Evolutionary conservation across 2,329 filamentous ascomycete species (phyloP).

Genomic region (Trichothecium roseum): DNA sequence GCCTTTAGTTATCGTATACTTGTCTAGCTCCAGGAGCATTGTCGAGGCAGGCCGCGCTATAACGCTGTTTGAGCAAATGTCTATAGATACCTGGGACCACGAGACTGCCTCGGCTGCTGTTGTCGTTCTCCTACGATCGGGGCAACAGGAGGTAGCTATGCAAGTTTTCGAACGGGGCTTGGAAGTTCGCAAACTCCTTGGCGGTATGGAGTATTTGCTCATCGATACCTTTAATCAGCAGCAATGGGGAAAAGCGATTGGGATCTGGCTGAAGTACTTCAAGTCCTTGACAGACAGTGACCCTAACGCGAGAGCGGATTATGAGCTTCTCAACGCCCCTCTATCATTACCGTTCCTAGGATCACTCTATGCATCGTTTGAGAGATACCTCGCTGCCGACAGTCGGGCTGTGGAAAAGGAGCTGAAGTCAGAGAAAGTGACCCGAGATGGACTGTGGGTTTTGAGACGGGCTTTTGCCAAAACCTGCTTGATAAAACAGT

Average conservation of each 20-base stretch:
- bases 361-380: conserved; percentile 21
- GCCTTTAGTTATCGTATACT: conserved; percentile 25
- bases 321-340: conserved; percentile 13
- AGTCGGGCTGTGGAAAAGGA: conserved; percentile 6
- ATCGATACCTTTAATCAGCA: conserved; percentile 25
- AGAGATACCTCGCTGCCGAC: conserved; percentile 18
- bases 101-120: conserved; percentile 28
- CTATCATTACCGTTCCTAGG: conserved; percentile 14
- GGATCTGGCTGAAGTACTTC: conserved; percentile 24
- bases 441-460: conserved; percentile 8
- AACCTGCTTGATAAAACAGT: conserved; percentile 20
- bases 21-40: conserved; percentile 30
- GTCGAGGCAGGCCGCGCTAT: conserved; percentile 34
- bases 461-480: conserved; percentile 20
- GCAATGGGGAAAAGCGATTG: conserved; percentile 24
- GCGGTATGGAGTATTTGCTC: conserved; percentile 34
- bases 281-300: conserved; percentile 6
- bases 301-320: conserved; percentile 6
- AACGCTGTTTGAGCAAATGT: conserved; percentile 30
- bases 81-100: conserved; percentile 26
- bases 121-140: conserved; percentile 28
- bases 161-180: conserved; percentile 28
- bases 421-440: neutral
- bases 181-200: conserved; percentile 16
- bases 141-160: conserved; percentile 27